Conservation (phyloP, 306 rosid species). For the Prunus davidiana region DNA sequence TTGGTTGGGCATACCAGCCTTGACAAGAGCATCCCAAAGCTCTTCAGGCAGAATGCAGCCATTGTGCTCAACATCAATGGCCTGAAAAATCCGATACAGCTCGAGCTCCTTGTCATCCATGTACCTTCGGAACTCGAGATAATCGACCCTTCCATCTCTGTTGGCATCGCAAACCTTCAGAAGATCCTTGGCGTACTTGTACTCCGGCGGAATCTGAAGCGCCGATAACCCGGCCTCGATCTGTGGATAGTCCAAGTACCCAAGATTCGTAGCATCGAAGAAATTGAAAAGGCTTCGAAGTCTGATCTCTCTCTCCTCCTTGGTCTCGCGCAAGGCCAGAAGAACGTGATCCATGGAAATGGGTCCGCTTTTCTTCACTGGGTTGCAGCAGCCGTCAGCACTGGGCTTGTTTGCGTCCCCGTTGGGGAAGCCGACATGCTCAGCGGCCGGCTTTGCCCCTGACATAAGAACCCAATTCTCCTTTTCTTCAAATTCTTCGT, state of each 20-base stretch:
- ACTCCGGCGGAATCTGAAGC: conserved; percentile 76
- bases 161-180: conserved; percentile 72
- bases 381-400: conserved; percentile 41
- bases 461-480: conserved; percentile 18
- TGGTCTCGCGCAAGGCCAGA: conserved; percentile 74
- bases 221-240: conserved; percentile 84
- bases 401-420: conserved; percentile 1
- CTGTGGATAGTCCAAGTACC: conserved; percentile 60
- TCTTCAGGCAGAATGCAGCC: conserved; percentile 93
- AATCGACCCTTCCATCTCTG: conserved; percentile 78
- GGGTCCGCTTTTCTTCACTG: conserved; percentile 59
- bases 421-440: conserved; percentile 20
- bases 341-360: conserved; percentile 88
- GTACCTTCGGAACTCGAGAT: conserved; percentile 65
- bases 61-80: conserved; percentile 87
- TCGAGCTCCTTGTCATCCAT: conserved; percentile 96
- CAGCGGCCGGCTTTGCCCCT: conserved; percentile 25
- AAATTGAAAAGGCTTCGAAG: conserved; percentile 61
- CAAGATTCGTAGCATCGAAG: conserved; percentile 66
- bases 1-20: conserved; percentile 54
- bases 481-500: neutral
- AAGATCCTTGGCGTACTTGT: conserved; percentile 82
- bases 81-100: conserved; percentile 87
- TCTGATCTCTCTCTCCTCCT: conserved; percentile 70
- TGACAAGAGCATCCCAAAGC: conserved; percentile 92